phyloP scores from a whole-genome alignment of 768 basidiomycete species.

The Kwoniella bestiolae region DNA sequence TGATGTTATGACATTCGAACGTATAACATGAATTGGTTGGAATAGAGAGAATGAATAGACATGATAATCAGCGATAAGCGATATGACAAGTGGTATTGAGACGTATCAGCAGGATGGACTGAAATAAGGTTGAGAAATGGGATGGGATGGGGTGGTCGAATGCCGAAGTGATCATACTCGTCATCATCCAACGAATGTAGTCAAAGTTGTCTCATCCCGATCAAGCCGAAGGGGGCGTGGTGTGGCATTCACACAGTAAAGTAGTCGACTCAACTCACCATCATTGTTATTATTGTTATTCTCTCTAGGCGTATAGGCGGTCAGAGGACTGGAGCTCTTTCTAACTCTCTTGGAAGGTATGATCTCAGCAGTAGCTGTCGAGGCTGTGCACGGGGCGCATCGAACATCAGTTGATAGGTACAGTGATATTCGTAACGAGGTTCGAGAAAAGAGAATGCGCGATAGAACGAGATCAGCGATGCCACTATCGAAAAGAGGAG shows the following conservation, averaged over 20 bases:
- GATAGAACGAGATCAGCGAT: slow-evolving; percentile 3
- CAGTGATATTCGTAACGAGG: no score
- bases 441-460: not conserved
- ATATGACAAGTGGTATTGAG: not conserved
- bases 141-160: not conserved
- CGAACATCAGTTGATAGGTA: no score
- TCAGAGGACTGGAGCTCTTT: not conserved
- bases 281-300: not conserved
- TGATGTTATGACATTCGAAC: not conserved
- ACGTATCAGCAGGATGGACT: no score
- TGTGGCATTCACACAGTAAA: not conserved
- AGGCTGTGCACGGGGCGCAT: slow-evolving; percentile 1
- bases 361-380: slow-evolving; percentile 9
- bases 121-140: not conserved
- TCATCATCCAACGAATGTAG: not conserved
- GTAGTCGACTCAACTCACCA: not conserved
- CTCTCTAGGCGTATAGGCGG: not conserved
- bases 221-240: not conserved
- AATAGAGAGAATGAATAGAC: not conserved
- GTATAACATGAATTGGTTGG: no score
- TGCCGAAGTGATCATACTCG: not conserved
- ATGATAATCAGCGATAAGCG: not conserved
- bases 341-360: slow-evolving; percentile 7
- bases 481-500: not conserved
- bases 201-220: slow-evolving; percentile 1